Base-by-base conservation (phyloP, 306 rosid genomes). In the Cucumis melo region DNA sequence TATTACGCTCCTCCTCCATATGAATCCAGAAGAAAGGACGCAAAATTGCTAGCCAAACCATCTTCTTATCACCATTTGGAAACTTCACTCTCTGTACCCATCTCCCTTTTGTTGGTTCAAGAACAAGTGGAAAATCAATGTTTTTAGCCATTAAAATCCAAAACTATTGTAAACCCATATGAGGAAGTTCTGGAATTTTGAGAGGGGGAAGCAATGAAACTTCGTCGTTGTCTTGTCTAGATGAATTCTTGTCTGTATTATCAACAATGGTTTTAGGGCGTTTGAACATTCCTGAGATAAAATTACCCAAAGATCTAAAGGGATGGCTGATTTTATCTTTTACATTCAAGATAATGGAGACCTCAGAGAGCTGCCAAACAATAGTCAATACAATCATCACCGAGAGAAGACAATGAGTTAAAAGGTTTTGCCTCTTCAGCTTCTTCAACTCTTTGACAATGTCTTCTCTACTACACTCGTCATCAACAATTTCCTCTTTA, bases 381-480 rank as follows among this genome's bases (percentile, higher is more conserved):
- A 89, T 11, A 1, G 95, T 94, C 53, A 94, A 83, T 5, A 85
- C 90, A 66, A 94, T 87, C 96, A 91, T 79, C 80, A 32, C 85
- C 14, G 98, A 91, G 73, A 94, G 92, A 85, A 94, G 97, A 78
- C 97, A 91, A 36, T 91, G 92, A 34, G 95, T 90, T 17, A 90
- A 72, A 20, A 80, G 76, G 84, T 91, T 94, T 89, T 92, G 97
- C 78, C 55, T 92, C 79, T 80, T 88, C 64, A 94, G 75, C 77
- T 86, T 81, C 82, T 83, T 89, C 44, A 94, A 77, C 71, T 94
- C 95, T 78, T 82, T 88, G 23, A 87, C 78, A 15, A 92, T 83
- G 72, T 87, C 88, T 24, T 87, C 88, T 51, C 38, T 78, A 17
- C 50, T 80, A 20, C 51, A 61, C 16, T 70, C 86, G 17, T 4